Conservation (phyloP, 441 rosid species). For the Aquilaria agallochum region DNA sequence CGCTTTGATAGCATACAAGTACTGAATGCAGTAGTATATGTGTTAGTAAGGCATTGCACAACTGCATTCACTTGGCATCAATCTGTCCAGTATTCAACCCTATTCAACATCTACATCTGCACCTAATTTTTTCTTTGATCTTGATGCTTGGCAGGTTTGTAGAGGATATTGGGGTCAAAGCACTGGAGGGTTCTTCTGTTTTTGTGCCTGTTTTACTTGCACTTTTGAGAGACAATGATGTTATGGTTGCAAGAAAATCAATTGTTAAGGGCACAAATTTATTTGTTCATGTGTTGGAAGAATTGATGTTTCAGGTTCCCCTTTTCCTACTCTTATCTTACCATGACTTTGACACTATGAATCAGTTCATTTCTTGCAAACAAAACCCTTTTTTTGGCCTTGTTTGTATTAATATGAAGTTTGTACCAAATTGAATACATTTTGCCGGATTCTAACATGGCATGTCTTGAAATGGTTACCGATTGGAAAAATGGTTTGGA, state of each 20-base stretch:
- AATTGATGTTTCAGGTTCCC: slow-evolving; percentile 85
- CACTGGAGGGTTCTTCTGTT: slow-evolving; percentile 54
- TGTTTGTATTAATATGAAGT: neutral
- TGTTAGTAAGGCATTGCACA: too few species aligned
- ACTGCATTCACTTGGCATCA: too few species aligned
- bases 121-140: slow-evolving; percentile 1
- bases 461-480: too few species aligned
- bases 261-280: slow-evolving; percentile 66
- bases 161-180: slow-evolving; percentile 73
- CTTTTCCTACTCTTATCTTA: neutral
- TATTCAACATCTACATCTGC: too few species aligned
- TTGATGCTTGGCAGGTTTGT: slow-evolving; percentile 66
- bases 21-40: too few species aligned
- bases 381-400: neutral
- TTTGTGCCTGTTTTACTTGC: slow-evolving; percentile 61
- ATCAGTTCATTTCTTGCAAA: neutral
- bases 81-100: too few species aligned
- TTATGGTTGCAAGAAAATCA: slow-evolving; percentile 60
- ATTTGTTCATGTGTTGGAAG: slow-evolving; percentile 66
- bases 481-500: too few species aligned
- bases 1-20: too few species aligned
- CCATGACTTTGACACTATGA: neutral
- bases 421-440: too few species aligned
- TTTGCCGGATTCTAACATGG: too few species aligned
- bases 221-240: slow-evolving; percentile 60